Evolutionary conservation across 1,139 yeast species (phyloP).

Genomic region (Magnusiomyces paraingens): DNA sequence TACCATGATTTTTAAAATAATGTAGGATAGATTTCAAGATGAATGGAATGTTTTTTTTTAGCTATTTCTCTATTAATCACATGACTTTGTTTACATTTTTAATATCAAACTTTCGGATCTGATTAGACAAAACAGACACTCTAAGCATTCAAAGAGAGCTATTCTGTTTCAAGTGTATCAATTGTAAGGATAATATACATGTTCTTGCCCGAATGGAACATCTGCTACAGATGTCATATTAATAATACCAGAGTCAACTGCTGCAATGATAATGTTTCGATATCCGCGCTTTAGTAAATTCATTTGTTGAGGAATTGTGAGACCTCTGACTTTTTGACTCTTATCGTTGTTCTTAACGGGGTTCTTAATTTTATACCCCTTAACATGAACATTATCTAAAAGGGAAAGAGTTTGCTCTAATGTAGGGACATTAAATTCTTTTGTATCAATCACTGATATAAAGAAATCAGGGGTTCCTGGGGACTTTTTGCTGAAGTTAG

Average conservation of each 20-base stretch:
- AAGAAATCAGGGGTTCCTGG: constrained; percentile 77
- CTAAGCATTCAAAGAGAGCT: too few species aligned
- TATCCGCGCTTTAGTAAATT: constrained; percentile 42
- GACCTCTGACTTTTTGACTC: constrained; percentile 19
- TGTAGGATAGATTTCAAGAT: too few species aligned
- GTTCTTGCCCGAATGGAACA: constrained; percentile 43
- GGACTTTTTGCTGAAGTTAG: constrained; percentile 57
- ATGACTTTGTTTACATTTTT: too few species aligned
- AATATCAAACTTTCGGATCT: too few species aligned
- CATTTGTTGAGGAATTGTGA: constrained; percentile 25
- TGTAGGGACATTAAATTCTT: constrained; percentile 47
- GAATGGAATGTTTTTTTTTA: too few species aligned
- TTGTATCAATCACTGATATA: constrained; percentile 52
- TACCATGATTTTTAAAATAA: too few species aligned
- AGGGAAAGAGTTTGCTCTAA: constrained; percentile 33
- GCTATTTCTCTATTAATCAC: too few species aligned
- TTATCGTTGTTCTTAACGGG: constrained; percentile 12
- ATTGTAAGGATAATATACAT: neutral
- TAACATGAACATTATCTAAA: constrained; percentile 29
- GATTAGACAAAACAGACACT: too few species aligned
- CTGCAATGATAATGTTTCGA: constrained; percentile 52
- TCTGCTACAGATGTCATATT: constrained; percentile 58
- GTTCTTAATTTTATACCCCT: constrained; percentile 20
- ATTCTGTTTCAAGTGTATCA: too few species aligned
- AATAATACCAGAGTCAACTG: constrained; percentile 65